These are phyloP conservation scores for Penicillium dipodomyicola DNA, from an alignment of 495 filamentous ascomycete genomes.

Conservation along the genomic window DNA sequence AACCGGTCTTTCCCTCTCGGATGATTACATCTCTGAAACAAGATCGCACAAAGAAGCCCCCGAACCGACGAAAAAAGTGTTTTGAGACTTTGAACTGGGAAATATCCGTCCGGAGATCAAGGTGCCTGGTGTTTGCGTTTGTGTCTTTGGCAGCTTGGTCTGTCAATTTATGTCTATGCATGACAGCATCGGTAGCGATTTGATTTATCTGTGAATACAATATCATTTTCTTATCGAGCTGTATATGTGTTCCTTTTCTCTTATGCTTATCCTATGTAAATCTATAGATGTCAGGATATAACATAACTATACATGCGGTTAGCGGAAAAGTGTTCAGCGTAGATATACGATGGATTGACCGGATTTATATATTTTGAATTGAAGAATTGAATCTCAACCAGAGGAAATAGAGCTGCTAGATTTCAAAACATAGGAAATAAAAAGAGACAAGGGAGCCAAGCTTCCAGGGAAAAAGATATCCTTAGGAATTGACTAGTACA, in stretches of 20 bases:
- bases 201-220: conserved; percentile 35
- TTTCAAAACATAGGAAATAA: conserved; percentile 30
- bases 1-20: conserved; percentile 1
- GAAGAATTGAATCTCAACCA: conserved; percentile 3
- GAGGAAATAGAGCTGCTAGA: conserved; percentile 25
- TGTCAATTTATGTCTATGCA: conserved; percentile 30
- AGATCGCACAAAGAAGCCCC: conserved; percentile 17
- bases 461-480: conserved; percentile 16
- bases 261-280: not conserved
- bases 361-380: conserved; percentile 5
- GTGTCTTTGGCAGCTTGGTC: conserved; percentile 26
- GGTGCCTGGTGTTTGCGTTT: conserved; percentile 35
- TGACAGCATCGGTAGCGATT: conserved; percentile 37
- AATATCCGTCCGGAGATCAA: conserved; percentile 35
- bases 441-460: conserved; percentile 24
- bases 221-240: conserved; percentile 23
- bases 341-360: not conserved
- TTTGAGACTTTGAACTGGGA: conserved; percentile 31
- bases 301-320: not conserved
- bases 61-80: conserved; percentile 30
- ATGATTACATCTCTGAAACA: conserved; percentile 4
- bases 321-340: not conserved
- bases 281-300: not conserved
- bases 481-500: conserved; percentile 39
- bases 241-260: not conserved